Percentiles rank a stretch among this genome's conserved stretches.
phyloP scores from a whole-genome alignment of 305 asterid species.

The Fraxinus sp. region DNA sequence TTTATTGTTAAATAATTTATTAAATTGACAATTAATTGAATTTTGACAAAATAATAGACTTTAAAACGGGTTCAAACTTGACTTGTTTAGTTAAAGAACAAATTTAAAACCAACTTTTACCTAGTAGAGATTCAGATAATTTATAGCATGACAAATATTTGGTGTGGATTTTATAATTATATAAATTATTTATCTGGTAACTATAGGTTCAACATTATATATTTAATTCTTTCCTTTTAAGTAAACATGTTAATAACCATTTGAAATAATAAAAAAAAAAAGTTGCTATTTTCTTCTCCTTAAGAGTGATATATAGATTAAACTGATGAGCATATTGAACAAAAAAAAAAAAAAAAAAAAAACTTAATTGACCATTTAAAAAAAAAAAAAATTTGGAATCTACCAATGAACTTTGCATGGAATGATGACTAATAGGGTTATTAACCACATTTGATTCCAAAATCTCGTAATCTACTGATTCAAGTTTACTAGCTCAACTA shows the following conservation, averaged over 20 bases:
- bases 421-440: not conserved
- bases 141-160: not conserved
- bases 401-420: not conserved
- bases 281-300: too few species aligned
- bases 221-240: not conserved
- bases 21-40: not conserved
- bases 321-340: too few species aligned
- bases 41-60: not conserved
- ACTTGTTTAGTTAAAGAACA: not conserved
- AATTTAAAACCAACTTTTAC: too few species aligned
- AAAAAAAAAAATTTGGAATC: too few species aligned
- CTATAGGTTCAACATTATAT: not conserved
- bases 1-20: not conserved
- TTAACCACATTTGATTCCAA: not conserved
- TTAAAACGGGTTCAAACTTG: not conserved
- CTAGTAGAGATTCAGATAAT: not conserved
- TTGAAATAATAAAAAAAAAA: too few species aligned
- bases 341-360: too few species aligned
- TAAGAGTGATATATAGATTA: too few species aligned
- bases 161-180: not conserved
- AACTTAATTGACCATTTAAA: too few species aligned
- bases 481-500: not conserved
- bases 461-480: not conserved
- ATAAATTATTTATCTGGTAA: not conserved
- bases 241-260: too few species aligned